These are phyloP conservation scores for Aspergillus cavernicola DNA, from an alignment of 495 filamentous ascomycete genomes.

Conservation along the genomic window DNA sequence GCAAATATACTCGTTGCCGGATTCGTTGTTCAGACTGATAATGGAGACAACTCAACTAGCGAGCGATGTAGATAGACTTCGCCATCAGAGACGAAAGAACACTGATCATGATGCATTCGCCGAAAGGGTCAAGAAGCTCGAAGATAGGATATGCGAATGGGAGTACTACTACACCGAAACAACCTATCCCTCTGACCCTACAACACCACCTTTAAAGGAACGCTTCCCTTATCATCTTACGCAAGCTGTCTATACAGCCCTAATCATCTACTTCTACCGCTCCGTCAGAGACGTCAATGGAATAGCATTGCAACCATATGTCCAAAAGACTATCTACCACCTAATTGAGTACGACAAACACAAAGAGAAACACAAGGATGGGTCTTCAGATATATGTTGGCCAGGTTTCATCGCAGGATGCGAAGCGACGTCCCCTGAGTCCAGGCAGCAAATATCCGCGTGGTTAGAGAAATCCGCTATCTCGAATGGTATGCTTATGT, in stretches of 20 bases:
- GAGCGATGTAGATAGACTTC: not conserved
- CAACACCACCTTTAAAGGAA: conserved; percentile 1
- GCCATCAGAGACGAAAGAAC: not conserved
- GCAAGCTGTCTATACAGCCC: conserved; percentile 13
- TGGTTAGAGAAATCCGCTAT: conserved; percentile 10
- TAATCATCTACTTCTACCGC: conserved; percentile 18
- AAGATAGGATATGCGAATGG: conserved; percentile 7
- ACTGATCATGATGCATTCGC: conserved; percentile 2
- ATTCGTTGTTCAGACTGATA: conserved; percentile 8
- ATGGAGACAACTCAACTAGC: conserved; percentile 5
- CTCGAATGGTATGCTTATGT: conserved; percentile 15
- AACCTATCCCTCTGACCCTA: not conserved
- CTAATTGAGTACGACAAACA: conserved; percentile 14
- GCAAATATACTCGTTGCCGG: conserved; percentile 7
- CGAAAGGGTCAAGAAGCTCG: conserved; percentile 1
- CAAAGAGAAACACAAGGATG: conserved; percentile 10
- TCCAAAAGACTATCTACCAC: conserved; percentile 14
- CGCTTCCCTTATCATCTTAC: conserved; percentile 15
- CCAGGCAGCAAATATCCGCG: conserved; percentile 8
- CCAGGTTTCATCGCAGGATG: conserved; percentile 16
- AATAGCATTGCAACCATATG: conserved; percentile 9
- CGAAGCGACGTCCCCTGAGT: conserved; percentile 9
- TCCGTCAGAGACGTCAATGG: conserved; percentile 14
- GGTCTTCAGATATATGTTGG: conserved; percentile 16
- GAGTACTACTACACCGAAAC: not conserved